Evolutionary conservation across 805 yeast genomes (phyloP).

Genomic region (Saturnispora galanensis): DNA sequence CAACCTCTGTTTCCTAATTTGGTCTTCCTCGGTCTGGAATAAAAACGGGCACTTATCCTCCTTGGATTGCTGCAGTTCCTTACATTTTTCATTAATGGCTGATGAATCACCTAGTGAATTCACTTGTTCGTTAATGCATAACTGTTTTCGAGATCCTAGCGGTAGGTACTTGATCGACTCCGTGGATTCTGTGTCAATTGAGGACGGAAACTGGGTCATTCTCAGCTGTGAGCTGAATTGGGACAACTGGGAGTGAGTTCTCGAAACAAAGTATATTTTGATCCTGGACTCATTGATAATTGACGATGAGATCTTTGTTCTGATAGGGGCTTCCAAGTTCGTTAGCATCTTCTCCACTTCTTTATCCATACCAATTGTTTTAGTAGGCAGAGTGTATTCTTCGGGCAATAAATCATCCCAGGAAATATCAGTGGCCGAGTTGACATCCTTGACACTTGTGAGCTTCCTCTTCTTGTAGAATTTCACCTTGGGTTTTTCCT

Average conservation of each 20-base stretch:
- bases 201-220: conserved; percentile 54
- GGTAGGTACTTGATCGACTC: conserved; percentile 64
- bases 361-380: conserved; percentile 22
- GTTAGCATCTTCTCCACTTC: conserved; percentile 43
- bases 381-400: conserved; percentile 27
- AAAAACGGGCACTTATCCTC: conserved; percentile 31
- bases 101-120: conserved; percentile 36
- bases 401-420: conserved; percentile 16
- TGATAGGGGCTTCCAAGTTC: conserved; percentile 27
- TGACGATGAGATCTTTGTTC: conserved; percentile 1
- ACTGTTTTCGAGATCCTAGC: conserved; percentile 74
- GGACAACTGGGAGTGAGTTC: conserved; percentile 83
- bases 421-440: too few relatives aligned
- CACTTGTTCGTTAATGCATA: conserved; percentile 67
- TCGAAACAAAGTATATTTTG: conserved; percentile 61
- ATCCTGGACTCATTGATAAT: conserved; percentile 26
- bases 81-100: conserved; percentile 71
- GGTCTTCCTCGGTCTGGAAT: conserved; percentile 28
- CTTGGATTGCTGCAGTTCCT: conserved; percentile 46
- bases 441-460: too few relatives aligned
- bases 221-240: conserved; percentile 71
- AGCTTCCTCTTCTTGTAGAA: conserved; percentile 19
- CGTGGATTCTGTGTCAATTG: conserved; percentile 29
- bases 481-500: conserved; percentile 18
- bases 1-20: conserved; percentile 31